phyloP scores from a whole-genome alignment of 2,329 filamentous ascomycete species.

The Colletotrichum gigasporum region DNA sequence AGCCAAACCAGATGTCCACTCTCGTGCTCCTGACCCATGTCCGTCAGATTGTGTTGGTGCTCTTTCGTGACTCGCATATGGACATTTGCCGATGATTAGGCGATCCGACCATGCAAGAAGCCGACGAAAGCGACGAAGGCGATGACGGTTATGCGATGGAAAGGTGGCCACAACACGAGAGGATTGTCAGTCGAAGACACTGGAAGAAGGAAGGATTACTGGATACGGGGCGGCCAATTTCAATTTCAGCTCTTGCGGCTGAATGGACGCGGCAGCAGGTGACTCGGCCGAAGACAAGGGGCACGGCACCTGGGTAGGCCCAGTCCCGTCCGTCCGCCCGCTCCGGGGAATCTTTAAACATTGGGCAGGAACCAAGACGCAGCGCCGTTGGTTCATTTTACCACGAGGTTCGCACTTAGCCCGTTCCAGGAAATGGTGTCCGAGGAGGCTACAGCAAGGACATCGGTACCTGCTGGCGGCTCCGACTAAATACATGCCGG shows the following conservation, averaged over 20 bases:
- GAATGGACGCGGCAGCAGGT: background rate
- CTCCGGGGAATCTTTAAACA: slow-evolving; percentile 24
- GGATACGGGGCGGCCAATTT: too few species aligned
- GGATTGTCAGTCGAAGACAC: background rate
- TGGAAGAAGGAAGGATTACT: background rate
- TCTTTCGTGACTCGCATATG: slow-evolving; percentile 28
- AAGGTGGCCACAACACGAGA: background rate
- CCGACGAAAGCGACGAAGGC: slow-evolving; percentile 1
- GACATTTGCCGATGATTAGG: slow-evolving; percentile 22
- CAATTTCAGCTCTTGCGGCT: background rate
- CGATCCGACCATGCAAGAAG: slow-evolving; percentile 22
- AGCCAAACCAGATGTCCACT: background rate
- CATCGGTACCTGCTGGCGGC: background rate
- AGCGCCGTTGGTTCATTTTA: slow-evolving; percentile 7
- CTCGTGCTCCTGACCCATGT: slow-evolving; percentile 25
- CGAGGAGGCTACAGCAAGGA: slow-evolving; percentile 4
- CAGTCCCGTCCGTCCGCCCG: slow-evolving; percentile 27
- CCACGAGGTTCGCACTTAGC: background rate
- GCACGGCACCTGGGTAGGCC: slow-evolving; percentile 4
- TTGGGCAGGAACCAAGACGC: slow-evolving; percentile 14
- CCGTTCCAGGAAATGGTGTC: slow-evolving; percentile 2
- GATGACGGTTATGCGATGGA: background rate
- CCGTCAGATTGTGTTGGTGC: slow-evolving; percentile 13
- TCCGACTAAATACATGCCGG: background rate
- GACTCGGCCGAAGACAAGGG: slow-evolving; percentile 25